Conservation (phyloP, 2,329 filamentous ascomycete species). For the Ceratocystis huliohia region DNA sequence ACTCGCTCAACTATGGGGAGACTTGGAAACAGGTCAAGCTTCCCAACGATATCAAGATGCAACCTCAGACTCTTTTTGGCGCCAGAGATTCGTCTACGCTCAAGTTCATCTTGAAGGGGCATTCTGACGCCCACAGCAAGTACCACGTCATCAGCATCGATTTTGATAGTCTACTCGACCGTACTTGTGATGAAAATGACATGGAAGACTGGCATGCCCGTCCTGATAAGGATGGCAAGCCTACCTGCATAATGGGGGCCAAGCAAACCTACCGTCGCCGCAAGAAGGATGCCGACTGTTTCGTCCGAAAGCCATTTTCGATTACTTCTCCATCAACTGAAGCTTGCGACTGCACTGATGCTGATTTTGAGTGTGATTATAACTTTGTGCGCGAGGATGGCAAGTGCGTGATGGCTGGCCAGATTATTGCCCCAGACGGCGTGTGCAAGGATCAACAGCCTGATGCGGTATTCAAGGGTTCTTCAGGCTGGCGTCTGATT, state of each 20-base stretch:
- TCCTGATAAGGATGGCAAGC: slow-evolving; percentile 62
- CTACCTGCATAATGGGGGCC: slow-evolving; percentile 90
- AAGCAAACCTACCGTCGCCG: slow-evolving; percentile 76
- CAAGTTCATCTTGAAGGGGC: slow-evolving; percentile 72
- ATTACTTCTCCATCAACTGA: slow-evolving; percentile 58
- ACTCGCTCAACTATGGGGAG: slow-evolving; percentile 82
- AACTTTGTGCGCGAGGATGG: slow-evolving; percentile 65
- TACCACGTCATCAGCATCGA: slow-evolving; percentile 64
- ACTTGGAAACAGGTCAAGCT: slow-evolving; percentile 65
- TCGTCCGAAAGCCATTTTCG: slow-evolving; percentile 74
- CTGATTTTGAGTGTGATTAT: slow-evolving; percentile 93
- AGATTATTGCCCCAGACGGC: slow-evolving; percentile 54
- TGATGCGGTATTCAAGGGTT: slow-evolving; percentile 65
- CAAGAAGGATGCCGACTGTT: slow-evolving; percentile 80
- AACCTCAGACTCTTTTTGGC: slow-evolving; percentile 65
- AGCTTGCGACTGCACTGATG: slow-evolving; percentile 65
- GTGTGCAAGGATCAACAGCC: slow-evolving; percentile 53
- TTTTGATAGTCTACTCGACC: slow-evolving; percentile 68
- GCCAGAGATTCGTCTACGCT: slow-evolving; percentile 85
- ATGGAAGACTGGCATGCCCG: slow-evolving; percentile 85
- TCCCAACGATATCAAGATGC: slow-evolving; percentile 52
- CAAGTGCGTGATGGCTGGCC: slow-evolving; percentile 53
- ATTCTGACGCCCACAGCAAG: slow-evolving; percentile 37
- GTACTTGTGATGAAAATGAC: slow-evolving; percentile 62
- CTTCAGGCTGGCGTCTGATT: slow-evolving; percentile 84